Conservation (phyloP, 2,329 filamentous ascomycete genomes). For the Aspergillus clavatus region DNA sequence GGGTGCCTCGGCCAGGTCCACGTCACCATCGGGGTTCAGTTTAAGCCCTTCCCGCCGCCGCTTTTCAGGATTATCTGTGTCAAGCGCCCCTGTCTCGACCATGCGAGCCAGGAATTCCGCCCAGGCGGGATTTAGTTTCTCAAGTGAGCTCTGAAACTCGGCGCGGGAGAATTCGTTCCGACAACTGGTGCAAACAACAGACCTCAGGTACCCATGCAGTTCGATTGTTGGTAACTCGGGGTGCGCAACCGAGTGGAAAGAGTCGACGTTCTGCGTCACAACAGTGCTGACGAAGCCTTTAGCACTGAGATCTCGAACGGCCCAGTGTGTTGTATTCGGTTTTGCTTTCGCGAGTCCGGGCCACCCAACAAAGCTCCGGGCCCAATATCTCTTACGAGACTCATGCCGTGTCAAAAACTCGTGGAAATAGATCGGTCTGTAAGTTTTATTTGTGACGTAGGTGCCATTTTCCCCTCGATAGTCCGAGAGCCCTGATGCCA, state of each 20-base stretch:
- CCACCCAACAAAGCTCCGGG: conserved; percentile 90
- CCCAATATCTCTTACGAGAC: conserved; percentile 90
- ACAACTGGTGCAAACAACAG: conserved; percentile 77
- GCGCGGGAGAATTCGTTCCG: conserved; percentile 64
- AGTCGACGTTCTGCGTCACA: conserved; percentile 96
- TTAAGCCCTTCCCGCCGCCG: conserved; percentile 65
- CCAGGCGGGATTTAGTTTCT: conserved; percentile 82
- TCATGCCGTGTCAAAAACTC: conserved; percentile 82
- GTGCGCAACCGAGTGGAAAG: conserved; percentile 77
- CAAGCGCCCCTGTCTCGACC: conserved; percentile 67
- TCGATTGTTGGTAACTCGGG: conserved; percentile 71
- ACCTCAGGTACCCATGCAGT: conserved; percentile 84
- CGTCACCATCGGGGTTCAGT: conserved; percentile 90
- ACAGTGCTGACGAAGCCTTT: conserved; percentile 70
- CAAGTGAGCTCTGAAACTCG: conserved; percentile 70
- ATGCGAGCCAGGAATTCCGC: conserved; percentile 68
- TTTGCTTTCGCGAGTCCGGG: conserved; percentile 70
- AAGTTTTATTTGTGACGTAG: conserved; percentile 85
- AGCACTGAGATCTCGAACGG: conserved; percentile 65
- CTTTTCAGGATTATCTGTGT: conserved; percentile 70
- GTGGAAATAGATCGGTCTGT: conserved; percentile 86
- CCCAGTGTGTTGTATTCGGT: conserved; percentile 75
- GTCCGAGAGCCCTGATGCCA: conserved; percentile 87
- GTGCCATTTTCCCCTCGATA: conserved; percentile 88
- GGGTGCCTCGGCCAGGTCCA: conserved; percentile 79